These are phyloP conservation scores for Salix exigua DNA, from an alignment of 345 rosid genomes.

Conservation along the genomic window DNA sequence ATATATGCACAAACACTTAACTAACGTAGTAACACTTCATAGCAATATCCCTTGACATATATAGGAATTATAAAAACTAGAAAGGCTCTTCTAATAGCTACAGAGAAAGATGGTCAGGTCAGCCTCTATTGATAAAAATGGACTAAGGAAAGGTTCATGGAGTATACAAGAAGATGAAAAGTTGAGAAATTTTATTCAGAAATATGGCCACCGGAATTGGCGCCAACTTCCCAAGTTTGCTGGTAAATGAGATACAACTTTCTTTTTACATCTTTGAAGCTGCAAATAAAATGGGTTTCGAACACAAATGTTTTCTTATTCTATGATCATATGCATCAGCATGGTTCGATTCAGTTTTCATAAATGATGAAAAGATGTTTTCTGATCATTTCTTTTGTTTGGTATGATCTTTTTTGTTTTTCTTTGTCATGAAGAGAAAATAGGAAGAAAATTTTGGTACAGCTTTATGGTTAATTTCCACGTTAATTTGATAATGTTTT, in stretches of 20 bases:
- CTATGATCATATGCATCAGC: background rate
- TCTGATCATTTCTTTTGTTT: background rate
- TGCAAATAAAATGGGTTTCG: background rate
- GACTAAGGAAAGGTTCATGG: constrained; percentile 42
- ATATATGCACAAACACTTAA: no score
- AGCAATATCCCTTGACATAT: background rate
- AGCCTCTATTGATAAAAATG: constrained; percentile 29
- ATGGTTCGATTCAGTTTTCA: background rate
- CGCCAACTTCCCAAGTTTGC: constrained; percentile 34
- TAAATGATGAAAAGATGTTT: background rate
- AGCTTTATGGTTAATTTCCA: background rate
- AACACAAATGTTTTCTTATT: background rate
- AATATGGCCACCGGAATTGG: constrained; percentile 38
- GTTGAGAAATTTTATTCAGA: constrained; percentile 25
- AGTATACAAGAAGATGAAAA: constrained; percentile 38
- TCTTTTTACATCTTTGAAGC: background rate
- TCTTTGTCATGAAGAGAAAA: background rate
- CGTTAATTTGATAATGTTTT: background rate
- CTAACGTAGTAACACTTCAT: no score
- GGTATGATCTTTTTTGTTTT: no score
- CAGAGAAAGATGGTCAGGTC: constrained; percentile 33
- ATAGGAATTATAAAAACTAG: background rate
- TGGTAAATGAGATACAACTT: constrained; percentile 8
- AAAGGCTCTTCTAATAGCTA: background rate
- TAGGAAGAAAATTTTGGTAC: background rate